Evolutionary conservation across 2,329 filamentous ascomycete genomes (phyloP).

Genomic region (Trematosphaeria pertusa): DNA sequence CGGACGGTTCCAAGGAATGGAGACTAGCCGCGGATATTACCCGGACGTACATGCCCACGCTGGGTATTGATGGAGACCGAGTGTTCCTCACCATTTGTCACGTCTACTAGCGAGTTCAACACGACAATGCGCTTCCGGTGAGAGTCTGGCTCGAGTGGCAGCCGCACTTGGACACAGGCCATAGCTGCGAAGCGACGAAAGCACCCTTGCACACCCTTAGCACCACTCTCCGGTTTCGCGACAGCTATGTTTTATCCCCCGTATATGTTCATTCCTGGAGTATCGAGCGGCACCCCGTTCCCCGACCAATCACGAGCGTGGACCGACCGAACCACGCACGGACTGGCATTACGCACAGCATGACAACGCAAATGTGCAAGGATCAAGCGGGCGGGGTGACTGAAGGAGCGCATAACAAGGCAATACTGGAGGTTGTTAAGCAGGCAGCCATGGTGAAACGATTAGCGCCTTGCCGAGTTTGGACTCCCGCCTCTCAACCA

Average conservation of each 20-base stretch:
- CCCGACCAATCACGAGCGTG: conserved; percentile 17
- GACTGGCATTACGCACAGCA: conserved; percentile 21
- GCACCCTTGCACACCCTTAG: conserved; percentile 7
- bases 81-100: conserved; percentile 14
- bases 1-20: conserved; percentile 55
- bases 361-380: conserved; percentile 20
- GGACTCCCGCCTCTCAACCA: conserved; percentile 20
- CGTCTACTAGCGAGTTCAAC: conserved; percentile 19
- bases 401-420: conserved; percentile 21
- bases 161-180: conserved; percentile 6
- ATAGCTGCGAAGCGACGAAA: conserved; percentile 1
- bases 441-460: conserved; percentile 24
- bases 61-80: conserved; percentile 39
- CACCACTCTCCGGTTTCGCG: conserved; percentile 11
- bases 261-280: conserved; percentile 25
- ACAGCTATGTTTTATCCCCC: conserved; percentile 15
- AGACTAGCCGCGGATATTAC: conserved; percentile 56
- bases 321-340: conserved; percentile 30
- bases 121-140: conserved; percentile 10
- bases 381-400: conserved; percentile 19
- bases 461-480: conserved; percentile 26
- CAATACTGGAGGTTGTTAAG: conserved; percentile 21
- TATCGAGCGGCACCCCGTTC: conserved; percentile 11
- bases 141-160: conserved; percentile 1
- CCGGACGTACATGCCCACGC: conserved; percentile 52